These are phyloP conservation scores for Sugiyamaella mastotermitis DNA, from an alignment of 805 yeast genomes.

Conservation along the genomic window DNA sequence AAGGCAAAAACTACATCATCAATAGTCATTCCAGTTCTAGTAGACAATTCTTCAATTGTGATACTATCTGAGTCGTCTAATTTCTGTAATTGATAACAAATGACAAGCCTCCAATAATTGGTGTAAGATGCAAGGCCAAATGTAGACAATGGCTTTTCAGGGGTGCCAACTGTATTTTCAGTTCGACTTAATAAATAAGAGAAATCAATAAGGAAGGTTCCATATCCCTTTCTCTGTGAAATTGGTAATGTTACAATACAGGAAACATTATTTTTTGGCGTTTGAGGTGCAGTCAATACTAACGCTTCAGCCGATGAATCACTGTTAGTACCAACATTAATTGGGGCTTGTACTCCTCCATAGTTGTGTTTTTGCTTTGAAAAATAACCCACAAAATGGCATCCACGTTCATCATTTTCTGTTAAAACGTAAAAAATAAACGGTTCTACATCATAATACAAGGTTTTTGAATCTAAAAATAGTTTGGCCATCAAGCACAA, in stretches of 20 bases:
- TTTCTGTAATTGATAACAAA: constrained; percentile 44
- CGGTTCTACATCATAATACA: constrained; percentile 94
- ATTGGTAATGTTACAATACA: constrained; percentile 89
- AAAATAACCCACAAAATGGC: constrained; percentile 90
- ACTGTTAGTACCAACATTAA: neutral
- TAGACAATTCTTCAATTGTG: constrained; percentile 58
- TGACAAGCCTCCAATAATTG: constrained; percentile 69
- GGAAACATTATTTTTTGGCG: constrained; percentile 68
- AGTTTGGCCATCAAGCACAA: constrained; percentile 83
- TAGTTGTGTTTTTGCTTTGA: constrained; percentile 61
- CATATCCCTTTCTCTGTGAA: constrained; percentile 84
- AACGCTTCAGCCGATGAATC: constrained; percentile 33
- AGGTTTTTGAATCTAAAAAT: constrained; percentile 83
- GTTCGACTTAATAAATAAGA: constrained; percentile 71
- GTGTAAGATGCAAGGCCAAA: constrained; percentile 81
- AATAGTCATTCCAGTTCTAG: constrained; percentile 75
- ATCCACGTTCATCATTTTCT: constrained; percentile 49
- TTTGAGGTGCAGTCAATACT: neutral
- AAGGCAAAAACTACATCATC: constrained; percentile 84
- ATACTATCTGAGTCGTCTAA: constrained; percentile 14
- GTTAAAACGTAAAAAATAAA: constrained; percentile 83
- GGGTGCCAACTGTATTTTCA: constrained; percentile 82
- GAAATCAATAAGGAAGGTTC: constrained; percentile 81
- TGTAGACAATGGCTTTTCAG: constrained; percentile 90
- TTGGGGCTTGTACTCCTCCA: neutral